Evolutionary conservation across 805 yeast genomes (phyloP), one percentile per base, ranked within the genome.

Genomic region (Candida koratica): DNA sequence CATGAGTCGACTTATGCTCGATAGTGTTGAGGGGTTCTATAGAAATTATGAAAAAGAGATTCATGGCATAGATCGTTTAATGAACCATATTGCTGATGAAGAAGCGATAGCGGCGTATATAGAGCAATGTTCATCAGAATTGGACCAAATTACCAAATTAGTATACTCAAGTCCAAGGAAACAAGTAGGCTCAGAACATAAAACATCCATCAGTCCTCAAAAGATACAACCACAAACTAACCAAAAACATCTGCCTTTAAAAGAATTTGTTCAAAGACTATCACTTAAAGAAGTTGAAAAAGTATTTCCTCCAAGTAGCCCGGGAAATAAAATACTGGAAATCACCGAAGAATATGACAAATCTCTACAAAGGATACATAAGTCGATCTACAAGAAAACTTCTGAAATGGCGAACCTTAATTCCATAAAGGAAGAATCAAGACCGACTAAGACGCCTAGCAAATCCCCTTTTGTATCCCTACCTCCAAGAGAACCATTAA

Each of bases 401-500:
- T 12, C 28, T 14, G 24, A 36, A 11, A 12, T 31, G 3, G 20
- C 22, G 11, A 17, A 20, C 12, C 30, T 10, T 13, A 29, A 36
- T 18, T 10, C 13, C 2, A 18, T 34, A 8, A 30, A 23, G 10
- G 25, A 29, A 29, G 32, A 29, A 29, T 20, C 25, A 11, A 5
- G 22, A 10, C 17, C 26, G 6, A 31, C 28, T 22, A 34, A 54
- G 25, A 55, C 62, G 8, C 64, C 68, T 2, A 54, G 52, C 24
- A 37, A 64, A 25, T 49, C 59, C 8, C 60, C 69, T 1, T 65
- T 58, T 38, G 65, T 61, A 1, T 48, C 67, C 1, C 42, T 65
- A 13, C 71, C 71, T 1, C 48, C 64, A 6, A 45, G 67, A 28
- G 68, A 62, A 26, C 71, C 71, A 4, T 52, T 64, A 13, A 47